Base-by-base conservation (phyloP, 306 rosid genomes). In the Acmispon strigosus region DNA sequence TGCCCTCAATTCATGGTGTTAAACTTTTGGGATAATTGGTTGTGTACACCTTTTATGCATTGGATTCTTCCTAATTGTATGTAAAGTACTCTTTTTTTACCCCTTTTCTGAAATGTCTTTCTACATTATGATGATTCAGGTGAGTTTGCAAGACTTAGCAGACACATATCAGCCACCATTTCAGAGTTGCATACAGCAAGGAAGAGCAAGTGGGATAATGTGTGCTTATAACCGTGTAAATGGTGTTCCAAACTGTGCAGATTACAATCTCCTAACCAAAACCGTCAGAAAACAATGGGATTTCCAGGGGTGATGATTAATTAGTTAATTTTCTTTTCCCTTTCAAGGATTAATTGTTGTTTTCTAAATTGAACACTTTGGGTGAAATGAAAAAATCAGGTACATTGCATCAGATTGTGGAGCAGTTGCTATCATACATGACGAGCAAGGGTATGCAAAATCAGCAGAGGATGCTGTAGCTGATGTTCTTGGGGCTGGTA, bases 81-180 rank as follows among this genome's bases (percentile, higher is more conserved):
- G 1, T 15, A 15, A 13, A 9, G 9, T 10, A 41, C 45, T 41
- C 10, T 1, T 5, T 44, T 8, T 8, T 6, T 12, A 1, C 5
- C 18, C 61, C 17, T 20, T 1, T 5, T 42, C n/a, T 39, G 54
- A 16, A 72, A 11, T 14, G 14, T 3, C 34, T 13, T 48, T 27
- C 0, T 48, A 9, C 36, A 8, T 18, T 4, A 4, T 13, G 34
- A 59, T 69, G 14, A 4, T 14, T 66, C 15, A 94, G 98, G 98
- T 94, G 4, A 84, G 77, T 11, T 15, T 77, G 85, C 97, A 89
- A 84, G 99, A 91, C 75, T 53, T 94, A 55, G 95, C 88, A 0
- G 99, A 91, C 72, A 91, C 99, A 2, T 94, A 87, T 14, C 96
- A 91, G 69, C 97, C 99, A 10, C 97, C 99, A 11, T 94, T 94